Evolutionary conservation across 78 protist genomes (phyloP).

Genomic region (Acrasis kona): DNA sequence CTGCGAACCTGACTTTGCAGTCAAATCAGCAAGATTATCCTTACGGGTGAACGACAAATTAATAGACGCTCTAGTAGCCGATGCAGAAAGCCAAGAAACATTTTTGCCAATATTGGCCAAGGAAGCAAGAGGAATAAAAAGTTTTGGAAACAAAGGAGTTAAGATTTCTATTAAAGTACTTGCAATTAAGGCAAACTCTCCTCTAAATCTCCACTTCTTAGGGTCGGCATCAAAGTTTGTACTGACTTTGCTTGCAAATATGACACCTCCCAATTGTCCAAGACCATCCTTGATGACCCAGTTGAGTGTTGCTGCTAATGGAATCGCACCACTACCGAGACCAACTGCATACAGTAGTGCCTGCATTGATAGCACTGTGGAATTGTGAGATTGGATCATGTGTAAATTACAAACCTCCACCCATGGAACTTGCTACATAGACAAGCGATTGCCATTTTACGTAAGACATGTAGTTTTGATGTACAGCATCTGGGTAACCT

Average conservation of each 20-base stretch:
- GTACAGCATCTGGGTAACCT: slow-evolving; percentile 66
- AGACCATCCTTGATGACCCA: slow-evolving; percentile 51
- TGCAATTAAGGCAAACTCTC: background rate
- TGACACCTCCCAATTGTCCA: slow-evolving; percentile 45
- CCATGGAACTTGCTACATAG: slow-evolving; percentile 40
- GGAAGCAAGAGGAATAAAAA: slow-evolving; percentile 31
- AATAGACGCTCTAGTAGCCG: slow-evolving; percentile 25
- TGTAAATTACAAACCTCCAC: slow-evolving; percentile 37
- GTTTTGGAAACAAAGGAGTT: slow-evolving; percentile 25
- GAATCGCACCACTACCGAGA: slow-evolving; percentile 38
- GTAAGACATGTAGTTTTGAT: slow-evolving; percentile 46
- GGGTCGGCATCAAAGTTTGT: slow-evolving; percentile 36
- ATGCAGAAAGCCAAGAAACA: slow-evolving; percentile 15
- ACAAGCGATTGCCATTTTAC: slow-evolving; percentile 65
- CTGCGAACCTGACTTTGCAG: slow-evolving; percentile 36
- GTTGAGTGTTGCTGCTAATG: slow-evolving; percentile 40
- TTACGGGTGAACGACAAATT: slow-evolving; percentile 12
- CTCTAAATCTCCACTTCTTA: slow-evolving; percentile 12
- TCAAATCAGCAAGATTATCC: slow-evolving; percentile 44
- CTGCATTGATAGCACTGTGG: slow-evolving; percentile 33
- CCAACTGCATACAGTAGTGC: slow-evolving; percentile 34
- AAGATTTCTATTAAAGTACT: slow-evolving; percentile 10
- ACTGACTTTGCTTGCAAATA: slow-evolving; percentile 14
- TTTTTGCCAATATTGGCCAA: slow-evolving; percentile 29
- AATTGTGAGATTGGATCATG: background rate